Conservation (phyloP, 768 basidiomycete species). For the Auriscalpium microsporum region DNA sequence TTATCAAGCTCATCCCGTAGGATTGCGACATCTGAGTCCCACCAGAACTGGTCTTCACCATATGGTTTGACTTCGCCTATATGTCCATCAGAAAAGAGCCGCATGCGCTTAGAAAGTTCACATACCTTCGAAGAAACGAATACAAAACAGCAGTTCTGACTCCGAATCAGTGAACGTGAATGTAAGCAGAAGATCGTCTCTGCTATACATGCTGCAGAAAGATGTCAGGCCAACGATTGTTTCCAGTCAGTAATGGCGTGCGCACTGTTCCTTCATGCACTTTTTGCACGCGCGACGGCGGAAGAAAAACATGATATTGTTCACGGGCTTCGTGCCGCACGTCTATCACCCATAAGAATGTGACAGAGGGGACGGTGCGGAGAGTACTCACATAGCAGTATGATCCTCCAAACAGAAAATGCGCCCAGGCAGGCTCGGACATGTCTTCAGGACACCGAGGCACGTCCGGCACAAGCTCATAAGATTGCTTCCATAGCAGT, state of each 20-base stretch:
- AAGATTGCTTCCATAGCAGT: slow-evolving; percentile 20
- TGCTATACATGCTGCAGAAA: background rate
- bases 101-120: background rate
- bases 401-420: slow-evolving; percentile 4
- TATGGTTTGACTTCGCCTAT: too few relatives aligned
- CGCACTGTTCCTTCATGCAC: slow-evolving; percentile 4
- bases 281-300: slow-evolving; percentile 10
- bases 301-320: slow-evolving; percentile 2
- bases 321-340: slow-evolving; percentile 7
- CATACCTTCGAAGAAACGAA: background rate
- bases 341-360: background rate
- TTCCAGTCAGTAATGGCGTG: background rate
- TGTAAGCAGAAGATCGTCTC: background rate
- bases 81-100: too few relatives aligned
- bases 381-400: slow-evolving; percentile 5
- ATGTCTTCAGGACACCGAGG: slow-evolving; percentile 7
- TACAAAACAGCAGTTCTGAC: background rate
- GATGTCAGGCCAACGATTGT: background rate
- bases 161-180: background rate
- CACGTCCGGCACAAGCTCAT: background rate
- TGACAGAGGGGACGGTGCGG: too few relatives aligned
- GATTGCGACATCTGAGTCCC: too few relatives aligned
- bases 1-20: background rate
- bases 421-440: slow-evolving; percentile 4
- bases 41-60: too few relatives aligned